Base-by-base conservation (phyloP, 2,329 filamentous ascomycete genomes). In the Aureobasidium leucospermi region DNA sequence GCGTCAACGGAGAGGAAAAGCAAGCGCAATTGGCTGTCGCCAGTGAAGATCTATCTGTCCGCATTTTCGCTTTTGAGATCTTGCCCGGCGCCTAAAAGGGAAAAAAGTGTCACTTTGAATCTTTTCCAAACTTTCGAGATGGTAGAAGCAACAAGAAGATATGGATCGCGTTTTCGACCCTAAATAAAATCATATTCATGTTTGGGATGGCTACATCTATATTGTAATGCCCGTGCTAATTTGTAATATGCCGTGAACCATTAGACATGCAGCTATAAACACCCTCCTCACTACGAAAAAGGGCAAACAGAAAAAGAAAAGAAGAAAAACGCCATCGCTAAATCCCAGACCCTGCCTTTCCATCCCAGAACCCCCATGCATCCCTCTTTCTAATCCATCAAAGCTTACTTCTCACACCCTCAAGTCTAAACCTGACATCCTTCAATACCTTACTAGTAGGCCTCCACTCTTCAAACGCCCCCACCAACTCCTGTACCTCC, bases 401-500 rank as follows among this genome's bases (percentile, higher is more conserved):
- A 10, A 96, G 76, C 75, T 91, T 95, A 49, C 90, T 96, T 68
- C 90, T 83, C 46, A 99, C 89, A 2, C 88, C 93, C 75, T 97
- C 94, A 19, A 99, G 78, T 63, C 94, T 81, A 73, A 95, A 97
- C 73, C 96, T 96, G 48, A 99, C 92, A 73, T 99, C 94, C 75
- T 94, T 96, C 60, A 99, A 75, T 45, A 89, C 89, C 76, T 97
- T 99, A 7, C 86, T 96, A 0, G 79, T 81, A 0, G 94, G 94
- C 69, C 88, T 92, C 94, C 94, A 99, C 57, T 89, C 85, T 70
- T 97, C 92, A 73, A 97, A 99, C 72, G 96, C 85, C 61, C 79
- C 79, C n/a, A 99, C 77, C 53, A 99, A 74, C 68, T 90, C 83
- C 62, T 83, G 82, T 6, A 90, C 90, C 74, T 99, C 94, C 1